phyloP scores from a whole-genome alignment of 2,329 filamentous ascomycete species.

The Fusarium oxysporum region DNA sequence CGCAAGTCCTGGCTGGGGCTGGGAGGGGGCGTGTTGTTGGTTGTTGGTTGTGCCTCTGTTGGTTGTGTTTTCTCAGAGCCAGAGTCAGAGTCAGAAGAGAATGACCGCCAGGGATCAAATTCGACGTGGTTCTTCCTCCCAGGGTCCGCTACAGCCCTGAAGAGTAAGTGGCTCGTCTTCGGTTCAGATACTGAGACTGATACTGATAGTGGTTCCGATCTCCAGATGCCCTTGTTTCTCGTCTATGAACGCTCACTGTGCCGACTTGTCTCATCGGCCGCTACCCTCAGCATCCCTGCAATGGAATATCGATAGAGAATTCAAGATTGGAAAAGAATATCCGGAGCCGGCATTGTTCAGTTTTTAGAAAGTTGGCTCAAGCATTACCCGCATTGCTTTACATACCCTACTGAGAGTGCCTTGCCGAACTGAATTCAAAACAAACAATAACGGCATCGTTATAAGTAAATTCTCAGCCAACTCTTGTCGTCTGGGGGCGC shows the following conservation, averaged over 20 bases:
- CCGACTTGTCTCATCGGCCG: slow-evolving; percentile 1
- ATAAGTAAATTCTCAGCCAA: not conserved
- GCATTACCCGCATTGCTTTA: not conserved
- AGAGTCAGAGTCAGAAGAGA: not conserved
- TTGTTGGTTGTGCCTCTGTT: slow-evolving; percentile 8
- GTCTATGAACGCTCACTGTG: not conserved
- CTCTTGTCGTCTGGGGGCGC: slow-evolving; percentile 30
- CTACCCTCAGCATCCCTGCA: not conserved
- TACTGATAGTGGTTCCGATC: not conserved
- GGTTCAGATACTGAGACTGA: not conserved
- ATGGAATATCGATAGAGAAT: not conserved
- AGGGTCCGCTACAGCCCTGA: slow-evolving; percentile 1
- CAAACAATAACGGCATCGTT: not conserved
- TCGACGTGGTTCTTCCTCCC: not conserved
- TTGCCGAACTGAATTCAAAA: not conserved
- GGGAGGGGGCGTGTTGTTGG: not conserved
- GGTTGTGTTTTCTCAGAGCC: not conserved
- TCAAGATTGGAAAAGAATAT: slow-evolving; percentile 1
- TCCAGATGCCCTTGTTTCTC: not conserved
- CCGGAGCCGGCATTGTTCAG: not conserved
- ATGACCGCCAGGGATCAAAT: slow-evolving; percentile 3
- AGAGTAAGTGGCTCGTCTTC: slow-evolving; percentile 9
- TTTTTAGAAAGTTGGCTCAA: not conserved
- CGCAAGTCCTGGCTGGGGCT: slow-evolving; percentile 1
- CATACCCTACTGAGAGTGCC: slow-evolving; percentile 28